Conservation (phyloP, 495 filamentous ascomycete genomes). For the Hyaloscypha finlandica region DNA sequence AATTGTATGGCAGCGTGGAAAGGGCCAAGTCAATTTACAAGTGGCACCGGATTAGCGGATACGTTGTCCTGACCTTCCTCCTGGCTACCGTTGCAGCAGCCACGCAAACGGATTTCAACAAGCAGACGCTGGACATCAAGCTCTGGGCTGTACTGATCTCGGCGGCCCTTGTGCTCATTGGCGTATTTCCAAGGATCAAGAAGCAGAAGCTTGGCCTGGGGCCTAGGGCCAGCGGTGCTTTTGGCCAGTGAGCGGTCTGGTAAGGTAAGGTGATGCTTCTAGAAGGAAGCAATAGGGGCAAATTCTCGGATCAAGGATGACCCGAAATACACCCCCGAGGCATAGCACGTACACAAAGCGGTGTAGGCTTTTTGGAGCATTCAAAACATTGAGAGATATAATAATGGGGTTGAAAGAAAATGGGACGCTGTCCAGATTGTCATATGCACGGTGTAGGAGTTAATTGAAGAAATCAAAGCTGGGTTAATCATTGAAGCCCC, state of each 20-base stretch:
- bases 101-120: conserved; percentile 70
- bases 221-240: conserved; percentile 3
- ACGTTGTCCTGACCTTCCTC: conserved; percentile 67
- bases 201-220: conserved; percentile 73
- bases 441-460: background rate
- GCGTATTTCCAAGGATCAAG: conserved; percentile 76
- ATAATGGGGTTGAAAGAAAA: background rate
- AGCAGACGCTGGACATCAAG: conserved; percentile 62
- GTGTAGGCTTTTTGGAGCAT: background rate
- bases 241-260: background rate
- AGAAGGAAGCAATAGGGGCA: background rate
- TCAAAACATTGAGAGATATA: background rate
- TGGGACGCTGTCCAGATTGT: background rate
- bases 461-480: background rate
- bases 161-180: conserved; percentile 60
- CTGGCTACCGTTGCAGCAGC: conserved; percentile 75
- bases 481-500: background rate
- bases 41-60: conserved; percentile 82
- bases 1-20: conserved; percentile 72
- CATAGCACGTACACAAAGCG: background rate
- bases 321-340: background rate
- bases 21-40: conserved; percentile 84
- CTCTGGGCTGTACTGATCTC: conserved; percentile 68
- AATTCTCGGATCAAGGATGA: background rate
- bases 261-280: background rate